Conservation (phyloP, 2,329 filamentous ascomycete genomes). For the Xylariales sp. region DNA sequence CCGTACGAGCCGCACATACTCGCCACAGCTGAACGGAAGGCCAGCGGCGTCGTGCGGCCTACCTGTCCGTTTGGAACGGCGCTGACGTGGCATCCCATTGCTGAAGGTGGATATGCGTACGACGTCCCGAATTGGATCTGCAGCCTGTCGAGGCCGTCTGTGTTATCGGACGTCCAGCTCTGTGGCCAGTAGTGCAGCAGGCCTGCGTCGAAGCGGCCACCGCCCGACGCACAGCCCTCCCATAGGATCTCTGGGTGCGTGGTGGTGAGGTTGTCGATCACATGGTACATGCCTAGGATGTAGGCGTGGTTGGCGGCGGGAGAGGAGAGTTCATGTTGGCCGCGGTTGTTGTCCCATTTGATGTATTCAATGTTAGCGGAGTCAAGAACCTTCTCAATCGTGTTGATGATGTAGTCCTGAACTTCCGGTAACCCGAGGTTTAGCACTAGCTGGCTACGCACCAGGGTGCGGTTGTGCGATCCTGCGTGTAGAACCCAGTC, state of each 20-base stretch:
- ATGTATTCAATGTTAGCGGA: constrained; percentile 68
- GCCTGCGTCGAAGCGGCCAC: constrained; percentile 72
- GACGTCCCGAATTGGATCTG: constrained; percentile 73
- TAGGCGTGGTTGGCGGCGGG: constrained; percentile 68
- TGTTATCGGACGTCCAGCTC: constrained; percentile 74
- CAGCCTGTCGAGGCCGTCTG: constrained; percentile 70
- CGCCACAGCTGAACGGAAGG: constrained; percentile 73
- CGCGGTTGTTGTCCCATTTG: constrained; percentile 77
- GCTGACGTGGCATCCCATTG: constrained; percentile 75
- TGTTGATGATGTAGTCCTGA: constrained; percentile 70
- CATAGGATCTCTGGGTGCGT: constrained; percentile 71
- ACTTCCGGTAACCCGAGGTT: constrained; percentile 71
- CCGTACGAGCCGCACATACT: constrained; percentile 77
- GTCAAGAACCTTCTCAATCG: constrained; percentile 65
- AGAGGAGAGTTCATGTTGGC: constrained; percentile 68
- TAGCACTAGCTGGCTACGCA: constrained; percentile 69
- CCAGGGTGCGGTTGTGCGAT: constrained; percentile 65
- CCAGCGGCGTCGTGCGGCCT: constrained; percentile 64
- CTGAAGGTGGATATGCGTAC: constrained; percentile 69
- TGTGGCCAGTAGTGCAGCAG: constrained; percentile 74
- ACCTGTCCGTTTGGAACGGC: constrained; percentile 70
- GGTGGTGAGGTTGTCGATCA: constrained; percentile 69
- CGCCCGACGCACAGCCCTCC: constrained; percentile 74
- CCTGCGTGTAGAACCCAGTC: constrained; percentile 72
- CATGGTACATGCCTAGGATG: constrained; percentile 72